Percentiles rank a stretch among this genome's conserved stretches.
Conservation (phyloP, 75 land plant species). For the Picea sitchensis region DNA sequence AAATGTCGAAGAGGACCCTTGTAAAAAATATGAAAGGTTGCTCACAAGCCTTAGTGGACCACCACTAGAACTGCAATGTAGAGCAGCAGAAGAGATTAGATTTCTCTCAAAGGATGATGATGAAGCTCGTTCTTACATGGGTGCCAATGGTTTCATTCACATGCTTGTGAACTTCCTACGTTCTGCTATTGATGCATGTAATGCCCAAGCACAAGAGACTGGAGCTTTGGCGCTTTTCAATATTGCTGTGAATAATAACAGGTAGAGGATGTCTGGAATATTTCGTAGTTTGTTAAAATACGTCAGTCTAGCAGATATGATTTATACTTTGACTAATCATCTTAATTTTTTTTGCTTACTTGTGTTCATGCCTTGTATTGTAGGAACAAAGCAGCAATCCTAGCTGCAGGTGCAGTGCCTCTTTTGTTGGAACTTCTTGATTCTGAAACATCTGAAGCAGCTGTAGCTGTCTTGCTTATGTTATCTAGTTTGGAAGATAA, state of each 20-base stretch:
- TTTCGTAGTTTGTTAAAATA: neutral
- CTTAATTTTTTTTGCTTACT: neutral
- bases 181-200: constrained; percentile 35
- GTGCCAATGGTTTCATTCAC: constrained; percentile 74
- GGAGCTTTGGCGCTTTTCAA: constrained; percentile 85
- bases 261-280: constrained; percentile 33
- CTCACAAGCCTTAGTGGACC: constrained; percentile 35
- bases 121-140: constrained; percentile 71
- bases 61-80: constrained; percentile 41
- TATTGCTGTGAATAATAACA: constrained; percentile 83
- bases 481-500: constrained; percentile 80
- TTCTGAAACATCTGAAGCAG: constrained; percentile 44
- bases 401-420: constrained; percentile 60
- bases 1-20: constrained; percentile 16
- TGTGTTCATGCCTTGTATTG: neutral
- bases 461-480: constrained; percentile 76
- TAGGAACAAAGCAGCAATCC: constrained; percentile 81
- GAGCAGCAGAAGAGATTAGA: constrained; percentile 64
- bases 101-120: constrained; percentile 67
- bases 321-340: neutral
- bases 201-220: constrained; percentile 54
- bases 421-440: constrained; percentile 57
- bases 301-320: neutral
- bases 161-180: constrained; percentile 54
- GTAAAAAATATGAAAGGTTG: constrained; percentile 43